Conservation (phyloP, 169 alveolate genomes). For the Eimeria falciformis region DNA sequence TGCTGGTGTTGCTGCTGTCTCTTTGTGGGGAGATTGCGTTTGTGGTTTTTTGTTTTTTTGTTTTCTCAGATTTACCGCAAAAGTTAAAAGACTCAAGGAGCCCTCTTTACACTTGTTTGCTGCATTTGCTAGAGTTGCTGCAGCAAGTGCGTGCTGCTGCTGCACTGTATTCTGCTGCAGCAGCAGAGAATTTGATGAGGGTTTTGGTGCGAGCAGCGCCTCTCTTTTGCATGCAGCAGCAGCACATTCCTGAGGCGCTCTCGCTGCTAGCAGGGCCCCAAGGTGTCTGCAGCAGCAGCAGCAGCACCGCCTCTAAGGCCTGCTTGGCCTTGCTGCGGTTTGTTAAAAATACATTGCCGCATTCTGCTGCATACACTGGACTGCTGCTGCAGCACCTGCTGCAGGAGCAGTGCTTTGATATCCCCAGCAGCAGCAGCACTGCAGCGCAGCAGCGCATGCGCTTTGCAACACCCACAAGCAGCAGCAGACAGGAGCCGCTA, state of each 20-base stretch:
- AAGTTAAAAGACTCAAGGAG: constrained; percentile 52
- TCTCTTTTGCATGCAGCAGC: constrained; percentile 43
- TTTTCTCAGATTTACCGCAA: constrained; percentile 50
- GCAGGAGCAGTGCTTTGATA: constrained; percentile 68
- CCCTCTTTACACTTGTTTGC: constrained; percentile 26
- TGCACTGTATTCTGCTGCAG: constrained; percentile 11
- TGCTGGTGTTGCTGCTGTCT: background rate
- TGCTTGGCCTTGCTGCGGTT: constrained; percentile 68
- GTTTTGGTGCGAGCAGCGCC: constrained; percentile 59
- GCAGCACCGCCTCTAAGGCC: constrained; percentile 46
- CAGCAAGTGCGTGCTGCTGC: constrained; percentile 26
- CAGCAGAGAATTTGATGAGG: constrained; percentile 57
- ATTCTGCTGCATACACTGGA: constrained; percentile 63
- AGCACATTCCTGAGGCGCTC: constrained; percentile 65
- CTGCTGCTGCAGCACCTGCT: constrained; percentile 61
- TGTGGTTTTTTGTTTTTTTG: constrained; percentile 10
- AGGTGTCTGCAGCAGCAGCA: constrained; percentile 69
- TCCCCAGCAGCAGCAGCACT: constrained; percentile 50
- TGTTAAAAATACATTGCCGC: constrained; percentile 42
- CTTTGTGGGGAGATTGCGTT: too few species aligned
- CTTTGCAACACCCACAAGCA: constrained; percentile 43
- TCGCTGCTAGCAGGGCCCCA: constrained; percentile 66
- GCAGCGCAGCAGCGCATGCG: constrained; percentile 50
- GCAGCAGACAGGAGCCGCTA: constrained; percentile 66
- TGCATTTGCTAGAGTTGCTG: constrained; percentile 63